These are phyloP conservation scores for Penicillium verrucosum DNA, from an alignment of 2,329 filamentous ascomycete species.

Conservation along the genomic window DNA sequence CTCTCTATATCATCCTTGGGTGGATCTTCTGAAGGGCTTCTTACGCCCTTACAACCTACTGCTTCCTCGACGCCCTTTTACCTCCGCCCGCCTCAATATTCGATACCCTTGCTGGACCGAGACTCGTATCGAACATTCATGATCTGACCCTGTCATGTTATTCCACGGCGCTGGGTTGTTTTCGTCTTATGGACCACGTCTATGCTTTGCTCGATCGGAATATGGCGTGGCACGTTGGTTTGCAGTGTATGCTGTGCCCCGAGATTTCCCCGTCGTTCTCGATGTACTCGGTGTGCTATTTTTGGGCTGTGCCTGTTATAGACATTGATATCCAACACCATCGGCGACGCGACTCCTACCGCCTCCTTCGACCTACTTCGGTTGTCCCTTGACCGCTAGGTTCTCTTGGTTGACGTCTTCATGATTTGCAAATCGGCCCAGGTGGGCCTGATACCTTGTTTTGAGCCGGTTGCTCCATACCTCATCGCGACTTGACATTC, in stretches of 20 bases:
- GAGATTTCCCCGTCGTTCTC: no score
- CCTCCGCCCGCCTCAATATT: neutral
- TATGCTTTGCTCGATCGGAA: neutral
- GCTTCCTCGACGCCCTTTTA: neutral
- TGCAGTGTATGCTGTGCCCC: neutral
- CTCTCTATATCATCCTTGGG: constrained; percentile 70
- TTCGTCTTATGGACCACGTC: neutral
- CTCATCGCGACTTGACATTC: neutral
- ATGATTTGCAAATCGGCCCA: neutral
- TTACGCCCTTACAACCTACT: neutral
- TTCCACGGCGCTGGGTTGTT: neutral
- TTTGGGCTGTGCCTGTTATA: neutral
- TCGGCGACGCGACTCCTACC: neutral
- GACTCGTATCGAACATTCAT: neutral
- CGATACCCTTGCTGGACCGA: constrained; percentile 21
- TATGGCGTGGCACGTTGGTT: neutral
- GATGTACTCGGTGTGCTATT: neutral
- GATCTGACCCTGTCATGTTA: neutral
- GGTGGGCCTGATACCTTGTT: neutral
- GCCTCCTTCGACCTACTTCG: neutral
- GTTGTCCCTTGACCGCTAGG: neutral
- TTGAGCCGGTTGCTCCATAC: neutral
- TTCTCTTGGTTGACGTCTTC: neutral
- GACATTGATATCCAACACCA: neutral
- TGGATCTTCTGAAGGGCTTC: constrained; percentile 52